Evolutionary conservation across 2,329 filamentous ascomycete species (phyloP), one percentile per base, ranked within the genome.

Genomic region (Hypomyces perniciosus): DNA sequence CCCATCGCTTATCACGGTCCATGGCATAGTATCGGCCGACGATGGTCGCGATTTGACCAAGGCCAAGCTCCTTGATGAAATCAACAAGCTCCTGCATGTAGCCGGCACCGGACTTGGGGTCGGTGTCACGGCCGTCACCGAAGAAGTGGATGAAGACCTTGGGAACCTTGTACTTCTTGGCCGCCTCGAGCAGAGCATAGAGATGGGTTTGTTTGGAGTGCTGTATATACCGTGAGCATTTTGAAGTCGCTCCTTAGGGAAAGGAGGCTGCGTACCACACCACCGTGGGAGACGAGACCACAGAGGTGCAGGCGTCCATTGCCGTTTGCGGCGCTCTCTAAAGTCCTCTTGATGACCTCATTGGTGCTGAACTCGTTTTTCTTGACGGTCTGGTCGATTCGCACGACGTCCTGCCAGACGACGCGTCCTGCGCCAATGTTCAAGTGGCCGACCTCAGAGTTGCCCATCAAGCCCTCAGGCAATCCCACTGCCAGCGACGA

Each of bases 1-100:
- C 93, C 93, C 93, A 99, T 69, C 93, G 84, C 89, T 97, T 97
- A 72, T 99, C 93, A 61, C 93, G 91, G 77, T 99, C 93, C 93
- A 99, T 99, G 72, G 90, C 90, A 71, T 88, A 99, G 84, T 97
- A 99, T 61, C 92, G 85, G 54, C 93, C 93, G 54, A 97, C 92
- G 44, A 97, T 81, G 35, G 93, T 96, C 31, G 89, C 92, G 58
- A 99, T 81, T 72, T 96, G 80, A 59, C 92, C 93, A 57, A 86
- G 72, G 41, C 90, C 91, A 59, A 95, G 80, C 70, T 97, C 89
- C 72, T 93, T 84, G 58, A 81, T 82, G 61, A 84, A 87, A 52
- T 87, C 83, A 54, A 96, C 72, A 34, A 99, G 79, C 68, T 91
- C 82, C 72, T 96, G 77, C 83, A 99, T 84, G 73, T 96, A 96